These are phyloP conservation scores for Scedosporium minutisporum DNA, from an alignment of 2,329 filamentous ascomycete species.

Conservation along the genomic window DNA sequence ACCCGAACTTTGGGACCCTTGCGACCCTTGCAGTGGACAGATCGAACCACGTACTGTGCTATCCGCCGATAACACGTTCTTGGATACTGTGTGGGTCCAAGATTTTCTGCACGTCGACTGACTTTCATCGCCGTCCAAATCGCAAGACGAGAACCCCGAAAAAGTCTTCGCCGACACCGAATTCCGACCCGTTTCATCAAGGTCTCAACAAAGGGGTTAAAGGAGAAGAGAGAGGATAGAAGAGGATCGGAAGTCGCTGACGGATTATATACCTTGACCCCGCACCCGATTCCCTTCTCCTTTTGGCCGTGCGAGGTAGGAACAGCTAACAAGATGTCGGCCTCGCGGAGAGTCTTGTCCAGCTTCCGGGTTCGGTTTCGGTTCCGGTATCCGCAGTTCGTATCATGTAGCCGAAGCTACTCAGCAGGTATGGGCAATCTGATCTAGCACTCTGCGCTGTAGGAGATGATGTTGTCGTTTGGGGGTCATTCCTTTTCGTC, in stretches of 20 bases:
- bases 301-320: background rate
- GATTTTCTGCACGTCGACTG: background rate
- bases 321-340: background rate
- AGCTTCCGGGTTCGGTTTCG: constrained; percentile 1
- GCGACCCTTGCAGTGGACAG: too few species aligned
- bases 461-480: background rate
- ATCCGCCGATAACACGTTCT: background rate
- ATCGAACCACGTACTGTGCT: background rate
- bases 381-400: background rate
- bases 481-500: background rate
- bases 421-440: background rate
- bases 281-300: background rate
- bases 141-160: background rate
- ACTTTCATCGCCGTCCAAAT: background rate
- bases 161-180: background rate
- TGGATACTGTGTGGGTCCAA: background rate
- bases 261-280: background rate
- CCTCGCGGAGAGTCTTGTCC: background rate
- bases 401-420: constrained; percentile 2
- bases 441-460: background rate
- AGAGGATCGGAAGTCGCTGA: background rate
- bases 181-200: background rate
- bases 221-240: background rate
- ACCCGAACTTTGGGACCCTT: too few species aligned
- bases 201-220: background rate